A percentile compares a stretch with the other conserved stretches of the same genome.
phyloP scores from a whole-genome alignment of 352 stramenopile genomes.

The Pythium chondricola region DNA sequence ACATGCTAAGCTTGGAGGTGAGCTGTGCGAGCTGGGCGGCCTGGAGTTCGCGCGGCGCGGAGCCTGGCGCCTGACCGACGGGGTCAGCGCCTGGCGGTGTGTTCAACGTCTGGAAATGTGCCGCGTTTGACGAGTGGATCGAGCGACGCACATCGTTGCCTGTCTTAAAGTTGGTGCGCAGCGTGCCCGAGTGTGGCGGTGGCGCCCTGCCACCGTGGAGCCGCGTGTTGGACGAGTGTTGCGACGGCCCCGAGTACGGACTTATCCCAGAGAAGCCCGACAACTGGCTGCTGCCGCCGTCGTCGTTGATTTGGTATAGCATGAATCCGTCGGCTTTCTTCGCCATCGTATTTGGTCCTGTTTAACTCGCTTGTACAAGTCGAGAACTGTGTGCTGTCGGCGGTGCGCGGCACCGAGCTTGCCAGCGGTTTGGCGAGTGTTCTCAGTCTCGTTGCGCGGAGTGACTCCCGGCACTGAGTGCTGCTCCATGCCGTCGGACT shows the following conservation, averaged over 20 bases:
- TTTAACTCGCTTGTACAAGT: no score
- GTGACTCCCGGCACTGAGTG: no score
- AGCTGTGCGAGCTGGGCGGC: slow-evolving; percentile 11
- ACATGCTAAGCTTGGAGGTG: slow-evolving; percentile 38
- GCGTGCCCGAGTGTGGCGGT: slow-evolving; percentile 37
- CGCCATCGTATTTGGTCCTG: no score
- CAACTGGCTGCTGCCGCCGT: slow-evolving; percentile 22
- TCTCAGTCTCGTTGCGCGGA: no score
- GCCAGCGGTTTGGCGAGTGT: no score
- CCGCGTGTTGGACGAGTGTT: slow-evolving; percentile 13
- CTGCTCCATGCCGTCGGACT: no score
- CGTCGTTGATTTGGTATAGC: slow-evolving; percentile 17
- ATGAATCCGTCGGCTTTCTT: slow-evolving; percentile 21
- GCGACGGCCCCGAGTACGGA: slow-evolving; percentile 13
- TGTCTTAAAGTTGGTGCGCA: slow-evolving; percentile 71
- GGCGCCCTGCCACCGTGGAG: slow-evolving; percentile 25
- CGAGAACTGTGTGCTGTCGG: no score
- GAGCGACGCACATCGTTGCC: slow-evolving; percentile 7
- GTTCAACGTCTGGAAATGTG: slow-evolving; percentile 43
- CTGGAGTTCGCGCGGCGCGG: slow-evolving; percentile 25
- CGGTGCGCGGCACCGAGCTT: no score
- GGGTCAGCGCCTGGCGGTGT: slow-evolving; percentile 27
- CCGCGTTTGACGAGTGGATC: slow-evolving; percentile 28
- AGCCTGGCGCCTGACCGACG: background rate
- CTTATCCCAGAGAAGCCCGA: slow-evolving; percentile 21